Evolutionary conservation across 768 basidiomycete genomes (phyloP).

Genomic region (Thelephora ganbajun): DNA sequence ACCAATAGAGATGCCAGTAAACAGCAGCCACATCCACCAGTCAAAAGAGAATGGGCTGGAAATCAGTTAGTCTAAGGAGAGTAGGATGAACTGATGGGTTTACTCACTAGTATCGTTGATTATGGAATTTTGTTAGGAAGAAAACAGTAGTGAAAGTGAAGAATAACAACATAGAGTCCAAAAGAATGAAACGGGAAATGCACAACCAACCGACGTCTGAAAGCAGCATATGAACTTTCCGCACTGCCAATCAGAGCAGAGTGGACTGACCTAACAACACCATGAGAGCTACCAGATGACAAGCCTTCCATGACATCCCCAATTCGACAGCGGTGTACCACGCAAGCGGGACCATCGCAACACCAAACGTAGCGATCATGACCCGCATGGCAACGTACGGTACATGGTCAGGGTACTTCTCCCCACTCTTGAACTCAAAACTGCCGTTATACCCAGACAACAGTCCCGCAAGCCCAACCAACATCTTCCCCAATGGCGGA

Average conservation of each 20-base stretch:
- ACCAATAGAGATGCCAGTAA: slow-evolving; percentile 92
- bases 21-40: slow-evolving; percentile 94
- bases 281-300: slow-evolving; percentile 90
- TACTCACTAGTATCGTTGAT: slow-evolving; percentile 83
- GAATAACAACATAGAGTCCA: slow-evolving; percentile 98
- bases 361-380: slow-evolving; percentile 87
- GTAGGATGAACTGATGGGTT: not conserved
- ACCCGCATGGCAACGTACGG: slow-evolving; percentile 94
- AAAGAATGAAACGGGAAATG: slow-evolving; percentile 92
- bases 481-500: slow-evolving; percentile 97
- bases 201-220: slow-evolving; percentile 92
- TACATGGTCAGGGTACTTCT: slow-evolving; percentile 65
- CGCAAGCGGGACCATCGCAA: slow-evolving; percentile 87
- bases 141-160: slow-evolving; percentile 97
- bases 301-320: slow-evolving; percentile 79
- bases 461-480: slow-evolving; percentile 87
- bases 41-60: slow-evolving; percentile 82
- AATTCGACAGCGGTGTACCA: slow-evolving; percentile 96
- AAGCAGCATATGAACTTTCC: not conserved
- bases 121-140: slow-evolving; percentile 91
- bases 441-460: slow-evolving; percentile 83
- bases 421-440: slow-evolving; percentile 93
- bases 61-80: slow-evolving; percentile 7
- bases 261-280: slow-evolving; percentile 65
- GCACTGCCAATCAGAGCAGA: not conserved